Base-by-base conservation (phyloP, 2,329 filamentous ascomycete genomes). In the Colletotrichum limetticola region DNA sequence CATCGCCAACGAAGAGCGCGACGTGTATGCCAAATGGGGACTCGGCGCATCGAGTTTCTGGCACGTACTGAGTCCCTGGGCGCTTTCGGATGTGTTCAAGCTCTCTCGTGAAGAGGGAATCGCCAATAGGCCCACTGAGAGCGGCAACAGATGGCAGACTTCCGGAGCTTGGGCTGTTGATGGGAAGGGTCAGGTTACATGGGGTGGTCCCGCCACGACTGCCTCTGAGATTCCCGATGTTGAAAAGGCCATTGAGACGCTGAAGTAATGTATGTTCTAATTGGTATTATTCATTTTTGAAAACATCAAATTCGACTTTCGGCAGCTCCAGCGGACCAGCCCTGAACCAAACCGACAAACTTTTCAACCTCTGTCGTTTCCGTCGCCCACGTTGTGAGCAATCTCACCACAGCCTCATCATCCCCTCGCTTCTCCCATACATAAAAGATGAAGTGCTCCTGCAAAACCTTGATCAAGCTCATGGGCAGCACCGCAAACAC, bases 141-240 rank as follows among this genome's bases (percentile, higher is more conserved):
- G 89, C 78, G 92, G 92, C 52, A 90, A 83, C 75, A 82, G 91
- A 65, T 94, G 92, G 92, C 92, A 94, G 86, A 92, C 84, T 30
- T 85, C 88, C 58, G 92, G 92, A 32, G 89, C 88, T 32, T 94
- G 91, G 82, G 91, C 88, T 12, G 77, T 84, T 12, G 60, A 70
- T 22, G 55, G 32, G 32, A 5, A 24, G 19, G 70, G 66, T 12
- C 37, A 26, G 14, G 14, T 72, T 3, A 49, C 35, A 3, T 72
- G 70, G 70, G 70, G 70, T 14, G 66, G 60, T 4, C 26, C 46
- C 3, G 52, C 70, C 1, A 52, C 30, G 56, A 37, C 53, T 12
- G 70, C 70, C 9, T 70, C 70, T 4, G 66, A 70, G n/a, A 70
- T 72, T 19, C 70, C 70, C 14, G 37, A 65, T 9, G 46, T 72